Evolutionary conservation across 2,329 filamentous ascomycete genomes (phyloP), one percentile per base, ranked within the genome.

Genomic region (Neofusicoccum umdonicola): DNA sequence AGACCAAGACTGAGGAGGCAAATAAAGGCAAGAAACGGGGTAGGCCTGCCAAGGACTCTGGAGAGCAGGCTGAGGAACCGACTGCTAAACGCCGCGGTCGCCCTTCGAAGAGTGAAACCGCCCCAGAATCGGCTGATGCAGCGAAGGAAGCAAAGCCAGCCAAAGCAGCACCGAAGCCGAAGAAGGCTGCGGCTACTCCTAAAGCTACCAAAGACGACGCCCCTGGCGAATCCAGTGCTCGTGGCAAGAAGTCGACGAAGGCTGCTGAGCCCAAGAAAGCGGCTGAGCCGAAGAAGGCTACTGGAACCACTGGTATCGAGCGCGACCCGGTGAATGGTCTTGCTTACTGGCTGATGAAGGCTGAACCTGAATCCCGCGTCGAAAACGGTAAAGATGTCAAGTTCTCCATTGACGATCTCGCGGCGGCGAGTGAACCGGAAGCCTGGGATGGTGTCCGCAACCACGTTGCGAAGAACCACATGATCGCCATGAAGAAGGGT

Each of bases 371-470:
- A 71, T 87, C 92, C 3, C 89, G 95, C 5, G 80, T 93, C 15
- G 92, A 96, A 75, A 94, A 93, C 63, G 94, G 93, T 0, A 82
- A 91, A 58, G 93, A 98, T 74, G 92, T 97, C 51, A 90, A 88
- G 69, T 99, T 98, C 79, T 96, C 93, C 0, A 97, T 99, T 71
- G 93, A 98, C 71, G 93, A 98, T 74, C 80, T 99, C 41, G 84
- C 85, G 13, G 85, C 86, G 0, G 90, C 87, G 71, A 87, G 82
- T 0, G 84, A 86, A 71, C 92, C 94, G 1, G 94, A 98, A 73
- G 89, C 91, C 0, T 99, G 95, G 95, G 90, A 96, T 78, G 95
- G 92, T 74, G 86, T 82, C 44, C 72, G 80, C 52, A 83, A 82
- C 60, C 72, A 73, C 17, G 74, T 76, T 78, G 94, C 94, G 6